Base-by-base conservation (phyloP, 495 filamentous ascomycete species). In the Penicillium psychrofluorescens region DNA sequence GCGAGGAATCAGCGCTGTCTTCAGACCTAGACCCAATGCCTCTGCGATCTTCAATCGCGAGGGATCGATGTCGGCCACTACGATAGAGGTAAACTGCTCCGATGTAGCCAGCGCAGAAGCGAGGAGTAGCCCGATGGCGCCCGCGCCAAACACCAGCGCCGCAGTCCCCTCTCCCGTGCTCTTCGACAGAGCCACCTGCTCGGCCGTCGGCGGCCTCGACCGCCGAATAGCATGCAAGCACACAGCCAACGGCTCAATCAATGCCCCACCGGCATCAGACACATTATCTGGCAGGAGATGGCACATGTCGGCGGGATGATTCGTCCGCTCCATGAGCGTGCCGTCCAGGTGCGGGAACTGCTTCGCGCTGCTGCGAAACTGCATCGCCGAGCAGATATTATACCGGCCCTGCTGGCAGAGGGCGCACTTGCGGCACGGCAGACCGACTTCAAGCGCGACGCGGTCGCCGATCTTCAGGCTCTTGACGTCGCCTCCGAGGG, bases 311-410 rank as follows among this genome's bases (percentile, higher is more conserved):
- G 81, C 85, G 0, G 86, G 86, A 56, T 90, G 86, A 56, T 84
- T 86, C 32, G 90, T 81, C 44, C 75, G 71, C 45, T 85, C 81
- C 70, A 90, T 88, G 38, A 95, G 69, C 10, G 88, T 94, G 11
- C 88, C 88, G 66, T 94, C 87, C 14, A 79, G 74, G 52, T 94
- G 88, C 4, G 86, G 85, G 61, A 81, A 83, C 28, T 70, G 63
- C 66, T 90, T 90, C 11, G 88, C 88, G 37, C 81, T 86, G 56
- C 80, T 84, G 37, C 86, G 72, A 65, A 95, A 95, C 38, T 68
- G 71, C 78, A 95, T 83, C 8, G 66, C 62, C n/a, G 73, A 70
- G 72, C 88, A 95, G 67, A 95, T 86, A 62, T 94, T 95, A 62
- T 94, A 92, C 40, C 87, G 73, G 22, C 84, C 84, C 36, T 71